phyloP scores from a whole-genome alignment of 2,329 filamentous ascomycete species.

The Colletotrichum costaricense region DNA sequence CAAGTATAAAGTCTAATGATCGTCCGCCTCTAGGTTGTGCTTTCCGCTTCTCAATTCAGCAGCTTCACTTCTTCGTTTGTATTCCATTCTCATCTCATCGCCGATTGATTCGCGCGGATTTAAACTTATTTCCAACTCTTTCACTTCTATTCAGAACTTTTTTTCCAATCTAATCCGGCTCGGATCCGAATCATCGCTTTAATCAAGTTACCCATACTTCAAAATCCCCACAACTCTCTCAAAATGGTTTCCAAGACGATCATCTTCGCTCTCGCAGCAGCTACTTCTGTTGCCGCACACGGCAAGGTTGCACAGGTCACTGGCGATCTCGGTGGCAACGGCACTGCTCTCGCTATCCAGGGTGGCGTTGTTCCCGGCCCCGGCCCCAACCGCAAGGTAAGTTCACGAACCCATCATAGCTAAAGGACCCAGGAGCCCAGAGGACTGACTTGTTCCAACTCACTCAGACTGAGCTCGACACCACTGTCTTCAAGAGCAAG shows the following conservation, averaged over 20 bases:
- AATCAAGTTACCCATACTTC: not conserved
- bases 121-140: not conserved
- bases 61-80: slow-evolving; percentile 6
- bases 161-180: not conserved
- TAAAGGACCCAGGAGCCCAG: not conserved
- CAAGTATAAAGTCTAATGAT: slow-evolving; percentile 15
- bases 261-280: slow-evolving; percentile 39
- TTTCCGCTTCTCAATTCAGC: not conserved
- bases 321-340: slow-evolving; percentile 51
- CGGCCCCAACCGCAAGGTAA: slow-evolving; percentile 49
- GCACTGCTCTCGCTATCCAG: slow-evolving; percentile 51
- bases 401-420: not conserved
- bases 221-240: not conserved
- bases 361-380: slow-evolving; percentile 52
- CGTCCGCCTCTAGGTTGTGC: not conserved
- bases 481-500: slow-evolving; percentile 54
- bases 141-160: not conserved
- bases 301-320: slow-evolving; percentile 41
- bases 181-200: not conserved
- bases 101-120: slow-evolving; percentile 31
- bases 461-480: slow-evolving; percentile 53
- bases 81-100: slow-evolving; percentile 5
- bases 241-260: slow-evolving; percentile 38
- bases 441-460: not conserved
- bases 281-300: slow-evolving; percentile 44